A percentile compares a stretch with the other conserved stretches of the same genome.
These are phyloP conservation scores for Francoa sonchifolia DNA, from an alignment of 441 rosid species.

Conservation along the genomic window DNA sequence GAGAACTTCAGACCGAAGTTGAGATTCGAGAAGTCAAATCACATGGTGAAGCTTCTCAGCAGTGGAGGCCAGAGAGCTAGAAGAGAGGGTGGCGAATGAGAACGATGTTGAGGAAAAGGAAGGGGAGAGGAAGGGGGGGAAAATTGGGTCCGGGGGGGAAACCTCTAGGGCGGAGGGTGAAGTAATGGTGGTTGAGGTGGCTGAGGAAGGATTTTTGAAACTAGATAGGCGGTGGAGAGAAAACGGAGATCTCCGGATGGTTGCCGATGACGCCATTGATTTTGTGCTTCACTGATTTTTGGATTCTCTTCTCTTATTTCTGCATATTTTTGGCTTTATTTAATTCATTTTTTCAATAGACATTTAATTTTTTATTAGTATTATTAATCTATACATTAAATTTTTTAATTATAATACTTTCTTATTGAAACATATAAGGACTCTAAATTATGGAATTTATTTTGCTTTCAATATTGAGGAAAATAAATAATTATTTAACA, in stretches of 20 bases:
- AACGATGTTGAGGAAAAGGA: slow-evolving; percentile 82
- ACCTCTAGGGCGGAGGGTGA: slow-evolving; percentile 51
- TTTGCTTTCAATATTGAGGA: too few species aligned
- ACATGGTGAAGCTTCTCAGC: slow-evolving; percentile 91
- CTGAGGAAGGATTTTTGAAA: slow-evolving; percentile 36
- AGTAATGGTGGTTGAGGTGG: slow-evolving; percentile 20
- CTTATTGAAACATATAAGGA: too few species aligned
- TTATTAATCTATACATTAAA: too few species aligned
- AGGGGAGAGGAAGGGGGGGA: slow-evolving; percentile 72
- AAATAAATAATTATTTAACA: too few species aligned
- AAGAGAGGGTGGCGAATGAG: slow-evolving; percentile 88
- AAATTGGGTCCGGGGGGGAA: slow-evolving; percentile 54
- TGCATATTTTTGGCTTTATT: too few species aligned
- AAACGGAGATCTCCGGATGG: slow-evolving; percentile 29
- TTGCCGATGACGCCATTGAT: slow-evolving; percentile 27
- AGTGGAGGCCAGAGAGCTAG: slow-evolving; percentile 95
- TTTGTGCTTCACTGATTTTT: too few species aligned
- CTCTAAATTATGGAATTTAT: too few species aligned
- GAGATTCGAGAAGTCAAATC: slow-evolving; percentile 79
- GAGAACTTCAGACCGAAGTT: slow-evolving; percentile 78
- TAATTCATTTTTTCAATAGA: too few species aligned
- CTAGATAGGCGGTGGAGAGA: slow-evolving; percentile 66
- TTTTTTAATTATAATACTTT: too few species aligned
- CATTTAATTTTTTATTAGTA: too few species aligned
- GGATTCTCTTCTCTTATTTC: too few species aligned